Evolutionary conservation across 768 basidiomycete species (phyloP).

Genomic region (Suillus paluster): DNA sequence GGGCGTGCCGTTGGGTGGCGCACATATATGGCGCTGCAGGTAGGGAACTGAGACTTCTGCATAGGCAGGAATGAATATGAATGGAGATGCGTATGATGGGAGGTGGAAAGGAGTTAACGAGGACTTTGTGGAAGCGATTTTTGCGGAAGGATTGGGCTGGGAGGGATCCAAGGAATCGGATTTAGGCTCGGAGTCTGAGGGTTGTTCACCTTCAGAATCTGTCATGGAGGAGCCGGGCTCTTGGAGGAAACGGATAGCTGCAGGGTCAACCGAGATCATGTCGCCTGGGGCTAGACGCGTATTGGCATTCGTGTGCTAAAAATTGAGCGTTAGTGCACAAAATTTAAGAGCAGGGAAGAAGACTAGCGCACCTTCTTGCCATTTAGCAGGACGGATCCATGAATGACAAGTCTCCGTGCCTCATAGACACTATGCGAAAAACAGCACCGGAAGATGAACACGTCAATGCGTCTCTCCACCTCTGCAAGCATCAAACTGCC

Average conservation of each 20-base stretch:
- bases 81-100: constrained; percentile 86
- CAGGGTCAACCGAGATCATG: constrained; percentile 88
- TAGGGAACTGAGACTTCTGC: constrained; percentile 83
- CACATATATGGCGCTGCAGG: constrained; percentile 91
- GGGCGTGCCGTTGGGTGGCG: constrained; percentile 97
- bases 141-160: not conserved
- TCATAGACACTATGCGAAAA: constrained; percentile 90
- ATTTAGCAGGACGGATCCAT: constrained; percentile 87
- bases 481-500: constrained; percentile 95
- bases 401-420: constrained; percentile 83
- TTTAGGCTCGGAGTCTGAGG: constrained; percentile 2
- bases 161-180: not conserved
- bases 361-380: constrained; percentile 74
- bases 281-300: constrained; percentile 92
- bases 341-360: not conserved
- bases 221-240: constrained; percentile 32
- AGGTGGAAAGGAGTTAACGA: constrained; percentile 78
- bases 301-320: constrained; percentile 82
- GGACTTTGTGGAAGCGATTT: constrained; percentile 16
- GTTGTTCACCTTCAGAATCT: constrained; percentile 12
- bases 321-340: constrained; percentile 7
- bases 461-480: constrained; percentile 93
- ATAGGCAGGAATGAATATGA: constrained; percentile 93
- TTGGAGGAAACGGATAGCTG: constrained; percentile 74
- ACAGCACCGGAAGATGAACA: constrained; percentile 88